phyloP scores from a whole-genome alignment of 495 filamentous ascomycete genomes.

The Neurospora sp. region DNA sequence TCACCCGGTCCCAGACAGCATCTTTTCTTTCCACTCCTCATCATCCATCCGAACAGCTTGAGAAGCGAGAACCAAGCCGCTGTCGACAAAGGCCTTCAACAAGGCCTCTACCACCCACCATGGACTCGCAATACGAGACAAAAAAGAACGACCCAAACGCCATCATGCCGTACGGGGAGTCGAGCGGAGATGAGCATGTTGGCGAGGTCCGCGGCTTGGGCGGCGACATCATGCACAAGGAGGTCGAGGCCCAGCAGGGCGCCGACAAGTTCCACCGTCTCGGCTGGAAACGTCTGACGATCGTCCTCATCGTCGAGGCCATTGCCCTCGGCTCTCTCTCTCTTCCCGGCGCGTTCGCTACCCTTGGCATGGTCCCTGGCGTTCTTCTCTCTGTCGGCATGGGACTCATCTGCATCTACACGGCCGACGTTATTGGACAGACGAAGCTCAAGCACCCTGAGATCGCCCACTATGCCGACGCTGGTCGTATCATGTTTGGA shows the following conservation, averaged over 20 bases:
- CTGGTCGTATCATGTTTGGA: slow-evolving; percentile 55
- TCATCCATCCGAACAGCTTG: not conserved
- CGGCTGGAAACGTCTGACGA: slow-evolving; percentile 40
- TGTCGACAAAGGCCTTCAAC: not conserved
- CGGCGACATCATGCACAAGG: slow-evolving; percentile 12
- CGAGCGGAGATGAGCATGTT: not conserved
- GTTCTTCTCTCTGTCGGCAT: slow-evolving; percentile 49
- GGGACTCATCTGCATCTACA: slow-evolving; percentile 63
- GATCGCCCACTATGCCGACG: slow-evolving; percentile 66
- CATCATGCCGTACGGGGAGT: not conserved
- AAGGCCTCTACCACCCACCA: not conserved
- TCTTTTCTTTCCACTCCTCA: not conserved
- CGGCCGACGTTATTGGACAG: slow-evolving; percentile 67
- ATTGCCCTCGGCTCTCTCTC: slow-evolving; percentile 62
- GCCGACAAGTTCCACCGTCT: slow-evolving; percentile 32
- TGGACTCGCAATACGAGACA: not conserved
- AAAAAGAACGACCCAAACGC: not conserved
- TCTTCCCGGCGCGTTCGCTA: slow-evolving; percentile 53
- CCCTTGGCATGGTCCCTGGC: slow-evolving; percentile 48
- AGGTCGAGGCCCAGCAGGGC: slow-evolving; percentile 30
- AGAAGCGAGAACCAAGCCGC: not conserved
- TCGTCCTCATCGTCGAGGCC: slow-evolving; percentile 63
- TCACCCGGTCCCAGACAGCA: not conserved
- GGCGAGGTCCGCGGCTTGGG: not conserved
- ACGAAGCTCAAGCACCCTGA: slow-evolving; percentile 63